Base-by-base conservation (phyloP, 2,329 filamentous ascomycete genomes). In the Alternaria novae-zelandiae region DNA sequence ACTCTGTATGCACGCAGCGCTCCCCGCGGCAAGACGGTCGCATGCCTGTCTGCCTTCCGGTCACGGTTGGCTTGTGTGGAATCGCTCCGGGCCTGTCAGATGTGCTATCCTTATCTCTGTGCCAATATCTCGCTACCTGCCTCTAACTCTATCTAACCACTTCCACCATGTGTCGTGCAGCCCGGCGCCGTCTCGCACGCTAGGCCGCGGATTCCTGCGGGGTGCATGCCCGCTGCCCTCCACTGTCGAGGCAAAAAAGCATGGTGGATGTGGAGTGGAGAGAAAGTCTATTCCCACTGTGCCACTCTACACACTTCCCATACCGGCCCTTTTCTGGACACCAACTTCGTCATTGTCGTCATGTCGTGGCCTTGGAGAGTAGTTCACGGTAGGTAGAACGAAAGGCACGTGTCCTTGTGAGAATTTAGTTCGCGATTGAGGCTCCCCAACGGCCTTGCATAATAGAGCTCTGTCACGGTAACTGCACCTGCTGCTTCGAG, bases 141-240 rank as follows among this genome's bases (percentile, higher is more conserved):
- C 36, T 41, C 36, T 41, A 41, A 41, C n/a, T 41, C 36, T 9
- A 41, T 41, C 36, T 41, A 41, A 51, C 54, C 49, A 56, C 55
- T 44, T 25, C 47, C 58, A 59, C 58, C 41, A 30, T 25, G 36
- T 59, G 47, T 44, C 55, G 49, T 55, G 58, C 54, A 61, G 49
- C 47, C 57, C 54, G 44, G 30, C 49, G 49, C 36, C 55, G 51
- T 53, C 45, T 36, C 15, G 47, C 49, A 17, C 36, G 30, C 53
- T 59, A 62, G 43, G 41, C 49, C 54, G 53, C 41, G 41, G 59
- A 41, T 41, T 56, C 30, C 55, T 70, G 67, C 69, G 68, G 67
- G 68, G 67, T 70, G 66, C 68, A 70, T 70, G 50, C n/a, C 44
- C 43, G 50, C 36, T 20, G n/a, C 32, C 44, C 47, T 53, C 30